phyloP scores from a whole-genome alignment of 371 early-diverging fungal species.

The Mortierella sp. region DNA sequence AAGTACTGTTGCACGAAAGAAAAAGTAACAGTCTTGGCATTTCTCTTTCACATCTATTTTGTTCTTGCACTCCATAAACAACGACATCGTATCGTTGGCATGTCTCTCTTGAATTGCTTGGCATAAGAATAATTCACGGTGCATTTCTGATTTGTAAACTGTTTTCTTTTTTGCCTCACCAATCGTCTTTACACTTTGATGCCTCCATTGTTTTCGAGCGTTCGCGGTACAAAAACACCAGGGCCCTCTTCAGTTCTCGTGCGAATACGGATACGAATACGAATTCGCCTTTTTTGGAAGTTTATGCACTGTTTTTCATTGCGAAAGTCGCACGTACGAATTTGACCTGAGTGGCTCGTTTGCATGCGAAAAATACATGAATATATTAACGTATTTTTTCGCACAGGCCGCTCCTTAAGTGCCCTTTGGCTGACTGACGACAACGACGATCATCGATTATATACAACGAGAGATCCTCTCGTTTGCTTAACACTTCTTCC shows the following conservation, averaged over 20 bases:
- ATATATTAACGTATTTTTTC: neutral
- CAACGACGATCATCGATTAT: neutral
- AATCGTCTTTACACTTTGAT: too few species aligned
- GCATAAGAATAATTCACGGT: too few species aligned
- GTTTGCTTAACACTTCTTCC: neutral
- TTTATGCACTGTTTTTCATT: neutral
- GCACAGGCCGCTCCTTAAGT: neutral
- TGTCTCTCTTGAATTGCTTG: too few species aligned
- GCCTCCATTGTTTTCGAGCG: too few species aligned
- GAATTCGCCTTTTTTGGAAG: neutral
- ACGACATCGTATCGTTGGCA: too few species aligned
- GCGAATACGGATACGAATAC: neutral
- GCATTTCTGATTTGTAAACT: too few species aligned
- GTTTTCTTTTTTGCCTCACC: too few species aligned
- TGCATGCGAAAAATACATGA: neutral
- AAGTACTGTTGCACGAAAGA: too few species aligned
- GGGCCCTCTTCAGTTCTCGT: neutral
- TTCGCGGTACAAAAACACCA: too few species aligned
- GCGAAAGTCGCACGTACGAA: neutral
- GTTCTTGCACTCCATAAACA: too few species aligned
- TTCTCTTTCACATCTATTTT: too few species aligned
- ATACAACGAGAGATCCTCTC: neutral
- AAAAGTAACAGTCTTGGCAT: too few species aligned
- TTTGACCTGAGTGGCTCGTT: neutral
- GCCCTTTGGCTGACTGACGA: neutral